Evolutionary conservation across 768 basidiomycete species (phyloP), one percentile per base, ranked within the genome.

Genomic region (Steccherinum ochraceum): DNA sequence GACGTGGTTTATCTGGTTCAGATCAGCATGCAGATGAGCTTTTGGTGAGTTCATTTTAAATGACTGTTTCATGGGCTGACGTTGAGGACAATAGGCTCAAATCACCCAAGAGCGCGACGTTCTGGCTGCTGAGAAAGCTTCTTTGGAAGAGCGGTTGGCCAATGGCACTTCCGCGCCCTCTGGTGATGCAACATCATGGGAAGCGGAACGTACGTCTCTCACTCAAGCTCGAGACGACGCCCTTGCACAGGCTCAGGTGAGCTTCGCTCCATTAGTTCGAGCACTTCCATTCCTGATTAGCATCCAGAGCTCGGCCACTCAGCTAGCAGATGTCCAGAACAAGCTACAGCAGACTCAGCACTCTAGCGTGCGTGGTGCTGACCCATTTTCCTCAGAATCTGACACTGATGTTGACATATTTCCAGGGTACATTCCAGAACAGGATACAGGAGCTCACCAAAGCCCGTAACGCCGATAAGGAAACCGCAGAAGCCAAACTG

Each of bases 391-490:
- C n/a, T n/a, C n/a, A n/a, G n/a, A n/a, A n/a, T 12, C 27, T 12
- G 18, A 16, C 18, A n/a, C 23, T 40, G 19, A 24, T 20, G 41
- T n/a, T 46, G 24, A 46, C 11, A 13, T 11, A 24, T 10, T 19
- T 48, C 18, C 64, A 88, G 83, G 82, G 84, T 3, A 84, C 83
- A 61, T 78, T 83, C 72, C 76, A 78, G 49, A 61, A 68, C 2
- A 76, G 78, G 54, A 71, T 84, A 5, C 66, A 69, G 4, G 77
- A 80, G 26, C 59, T 84, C 46, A 74, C 73, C 57, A 79, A 77
- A 60, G 70, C 72, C 7, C 75, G 77, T 44, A 74, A 69, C 16
- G 70, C 71, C 0, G 79, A 81, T 30, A 63, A 64, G 10, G 71
- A 79, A 47, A 69, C 69, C 1, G 62, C 64, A 20, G 67, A 68